Base-by-base conservation (phyloP, 768 basidiomycete genomes). In the Calocera viscosa region DNA sequence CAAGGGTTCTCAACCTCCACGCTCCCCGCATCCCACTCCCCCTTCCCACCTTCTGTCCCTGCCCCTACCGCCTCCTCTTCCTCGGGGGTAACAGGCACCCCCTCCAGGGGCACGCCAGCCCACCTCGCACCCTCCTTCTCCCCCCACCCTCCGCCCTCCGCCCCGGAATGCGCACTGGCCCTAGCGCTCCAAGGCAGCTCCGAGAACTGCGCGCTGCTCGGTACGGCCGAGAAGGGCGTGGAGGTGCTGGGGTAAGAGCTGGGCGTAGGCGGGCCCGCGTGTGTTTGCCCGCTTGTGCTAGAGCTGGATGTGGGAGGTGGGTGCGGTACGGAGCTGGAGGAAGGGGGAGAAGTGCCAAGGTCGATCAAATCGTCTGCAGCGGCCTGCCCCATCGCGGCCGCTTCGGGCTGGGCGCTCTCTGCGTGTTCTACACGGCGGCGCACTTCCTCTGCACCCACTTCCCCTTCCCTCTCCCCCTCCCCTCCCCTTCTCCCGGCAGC, bases 381-480 rank as follows among this genome's bases (percentile, higher is more conserved):
- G 2, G 53, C 30, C 30, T 47, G 43, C 8, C 43, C 43, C 24
- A 24, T 3, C 8, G 43, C 43, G 8, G 43, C 24, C 24, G 43
- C 43, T 47, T 47, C 43, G 43, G 43, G 43, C 24, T 47, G 8
- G 63, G 63, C 26, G 7, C 5, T 35, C 19, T 63, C 60, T 10
- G 28, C 60, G 5, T 35, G 5, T 19, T 12, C 24, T 3, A 38
- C 35, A 11, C 38, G 2, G 34, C 64, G 63, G 11, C 22, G 14
- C 24, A 66, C 65, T 28, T 53, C 66, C 22, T 53, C 35, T 40
- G 39, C 40, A 10, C 12, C 53, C 49, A 34, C 33, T 49, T 66
- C 38, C n/a, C 30, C 66, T 47, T 24, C 22, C 32, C 19, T 17
- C 19, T 64, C 67, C 72, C 65, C 71, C 72, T 63, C 60, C 49